phyloP scores from a whole-genome alignment of 768 basidiomycete genomes.

The Hydnomerulius pinastri region DNA sequence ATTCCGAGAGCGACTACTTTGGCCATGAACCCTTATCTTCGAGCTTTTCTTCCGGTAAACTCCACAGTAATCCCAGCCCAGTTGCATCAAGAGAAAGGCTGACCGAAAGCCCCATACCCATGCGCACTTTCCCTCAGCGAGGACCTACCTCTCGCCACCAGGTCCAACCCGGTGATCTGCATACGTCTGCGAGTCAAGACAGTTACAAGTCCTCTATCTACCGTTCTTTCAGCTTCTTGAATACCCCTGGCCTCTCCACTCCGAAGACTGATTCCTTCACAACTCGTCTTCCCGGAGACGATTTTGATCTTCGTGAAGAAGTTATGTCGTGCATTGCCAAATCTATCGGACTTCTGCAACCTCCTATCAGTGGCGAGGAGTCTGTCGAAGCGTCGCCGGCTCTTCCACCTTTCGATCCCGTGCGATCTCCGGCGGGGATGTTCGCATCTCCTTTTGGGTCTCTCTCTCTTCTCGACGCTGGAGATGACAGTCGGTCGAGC shows the following conservation, averaged over 20 bases:
- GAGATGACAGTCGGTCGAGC: conserved; percentile 67
- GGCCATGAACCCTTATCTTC: conserved; percentile 24
- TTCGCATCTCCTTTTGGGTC: conserved; percentile 74
- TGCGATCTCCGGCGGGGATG: conserved; percentile 34
- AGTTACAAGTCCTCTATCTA: conserved; percentile 43
- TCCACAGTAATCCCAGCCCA: conserved; percentile 12
- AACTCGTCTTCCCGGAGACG: conserved; percentile 47
- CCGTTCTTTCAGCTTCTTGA: conserved; percentile 52
- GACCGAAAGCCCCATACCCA: conserved; percentile 25
- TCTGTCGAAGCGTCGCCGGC: conserved; percentile 70
- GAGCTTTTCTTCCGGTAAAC: conserved; percentile 21
- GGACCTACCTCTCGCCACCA: conserved; percentile 47
- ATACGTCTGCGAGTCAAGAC: conserved; percentile 59
- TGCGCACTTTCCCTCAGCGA: conserved; percentile 27
- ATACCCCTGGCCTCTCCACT: conserved; percentile 47
- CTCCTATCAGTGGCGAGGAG: conserved; percentile 69
- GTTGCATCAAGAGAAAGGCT: conserved; percentile 24
- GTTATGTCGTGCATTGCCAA: conserved; percentile 98
- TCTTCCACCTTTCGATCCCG: conserved; percentile 48
- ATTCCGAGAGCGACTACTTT: conserved; percentile 62
- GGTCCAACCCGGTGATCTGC: conserved; percentile 78
- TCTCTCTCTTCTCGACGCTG: conserved; percentile 68
- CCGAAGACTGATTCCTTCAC: conserved; percentile 27
- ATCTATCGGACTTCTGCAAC: conserved; percentile 92
- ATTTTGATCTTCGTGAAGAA: conserved; percentile 93